phyloP scores from a whole-genome alignment of 768 basidiomycete species.

The Tylopilus plumbeoviolaceoides region DNA sequence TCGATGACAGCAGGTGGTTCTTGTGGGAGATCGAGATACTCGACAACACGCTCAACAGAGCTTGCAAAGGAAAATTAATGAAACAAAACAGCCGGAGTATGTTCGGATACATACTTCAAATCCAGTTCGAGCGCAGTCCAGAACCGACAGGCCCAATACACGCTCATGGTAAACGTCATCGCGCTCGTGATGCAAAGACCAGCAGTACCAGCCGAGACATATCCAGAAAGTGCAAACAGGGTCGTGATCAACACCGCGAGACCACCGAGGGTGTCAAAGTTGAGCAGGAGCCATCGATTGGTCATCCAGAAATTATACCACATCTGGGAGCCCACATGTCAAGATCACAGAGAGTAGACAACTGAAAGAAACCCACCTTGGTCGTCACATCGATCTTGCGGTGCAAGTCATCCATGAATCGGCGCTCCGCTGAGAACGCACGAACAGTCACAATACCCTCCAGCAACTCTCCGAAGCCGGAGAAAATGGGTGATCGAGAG shows the following conservation, averaged over 20 bases:
- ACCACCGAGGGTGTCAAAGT: constrained; percentile 78
- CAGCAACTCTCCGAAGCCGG: constrained; percentile 75
- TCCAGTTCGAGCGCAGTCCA: constrained; percentile 64
- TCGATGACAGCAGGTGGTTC: constrained; percentile 79
- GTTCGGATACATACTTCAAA: constrained; percentile 52
- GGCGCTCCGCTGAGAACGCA: constrained; percentile 78
- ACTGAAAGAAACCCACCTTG: constrained; percentile 40
- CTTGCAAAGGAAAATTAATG: constrained; percentile 32
- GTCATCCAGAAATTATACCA: constrained; percentile 91
- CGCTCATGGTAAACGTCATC: constrained; percentile 52
- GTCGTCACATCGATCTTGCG: constrained; percentile 73
- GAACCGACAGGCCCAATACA: constrained; percentile 50
- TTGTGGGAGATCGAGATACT: constrained; percentile 87
- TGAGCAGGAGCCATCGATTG: constrained; percentile 79
- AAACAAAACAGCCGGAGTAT: background rate
- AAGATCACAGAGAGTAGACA: background rate
- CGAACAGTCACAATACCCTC: constrained; percentile 92
- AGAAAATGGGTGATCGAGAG: constrained; percentile 78
- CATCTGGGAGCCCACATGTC: constrained; percentile 40
- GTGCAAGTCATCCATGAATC: constrained; percentile 75
- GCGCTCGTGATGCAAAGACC: constrained; percentile 75
- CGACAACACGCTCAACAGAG: constrained; percentile 87
- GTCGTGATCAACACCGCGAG: constrained; percentile 71
- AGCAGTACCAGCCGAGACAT: constrained; percentile 56
- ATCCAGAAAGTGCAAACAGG: constrained; percentile 66